Evolutionary conservation across 805 yeast species (phyloP).

Genomic region (Cyberlindnera sargentensis): DNA sequence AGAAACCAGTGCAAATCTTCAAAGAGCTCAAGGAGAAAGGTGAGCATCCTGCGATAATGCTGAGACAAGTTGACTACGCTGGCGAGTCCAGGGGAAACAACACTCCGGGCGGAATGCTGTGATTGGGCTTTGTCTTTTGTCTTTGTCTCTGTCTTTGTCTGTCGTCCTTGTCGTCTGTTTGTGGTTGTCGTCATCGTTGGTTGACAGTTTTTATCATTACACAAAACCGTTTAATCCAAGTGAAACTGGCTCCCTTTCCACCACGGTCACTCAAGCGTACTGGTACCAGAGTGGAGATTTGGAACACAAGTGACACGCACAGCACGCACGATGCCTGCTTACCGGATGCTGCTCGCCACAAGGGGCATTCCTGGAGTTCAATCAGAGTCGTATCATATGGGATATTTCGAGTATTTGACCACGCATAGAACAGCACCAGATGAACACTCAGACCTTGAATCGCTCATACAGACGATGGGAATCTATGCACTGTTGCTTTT

Average conservation of each 20-base stretch:
- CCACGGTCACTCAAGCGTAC: no score
- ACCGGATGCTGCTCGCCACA: background rate
- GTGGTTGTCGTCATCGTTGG: no score
- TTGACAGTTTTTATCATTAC: no score
- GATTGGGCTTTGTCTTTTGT: background rate
- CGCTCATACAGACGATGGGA: conserved; percentile 20
- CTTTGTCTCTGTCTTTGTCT: background rate
- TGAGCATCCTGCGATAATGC: conserved; percentile 85
- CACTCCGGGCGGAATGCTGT: conserved; percentile 40
- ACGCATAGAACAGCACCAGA: conserved; percentile 7
- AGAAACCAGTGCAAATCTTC: conserved; percentile 80
- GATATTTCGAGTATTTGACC: conserved; percentile 22
- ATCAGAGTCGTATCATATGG: conserved; percentile 23
- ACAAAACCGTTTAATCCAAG: no score
- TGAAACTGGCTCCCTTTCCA: no score
- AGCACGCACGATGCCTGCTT: background rate
- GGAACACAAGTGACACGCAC: no score
- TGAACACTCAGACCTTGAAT: conserved; percentile 11
- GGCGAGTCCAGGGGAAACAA: conserved; percentile 19
- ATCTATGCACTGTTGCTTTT: conserved; percentile 20
- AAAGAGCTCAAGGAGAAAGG: conserved; percentile 83
- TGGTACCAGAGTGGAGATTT: no score
- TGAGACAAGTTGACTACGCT: conserved; percentile 64
- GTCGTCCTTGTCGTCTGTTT: background rate
- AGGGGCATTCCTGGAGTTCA: conserved; percentile 23